These are phyloP conservation scores for Hypoxylon sp. DNA, from an alignment of 2,329 filamentous ascomycete species.

Conservation along the genomic window DNA sequence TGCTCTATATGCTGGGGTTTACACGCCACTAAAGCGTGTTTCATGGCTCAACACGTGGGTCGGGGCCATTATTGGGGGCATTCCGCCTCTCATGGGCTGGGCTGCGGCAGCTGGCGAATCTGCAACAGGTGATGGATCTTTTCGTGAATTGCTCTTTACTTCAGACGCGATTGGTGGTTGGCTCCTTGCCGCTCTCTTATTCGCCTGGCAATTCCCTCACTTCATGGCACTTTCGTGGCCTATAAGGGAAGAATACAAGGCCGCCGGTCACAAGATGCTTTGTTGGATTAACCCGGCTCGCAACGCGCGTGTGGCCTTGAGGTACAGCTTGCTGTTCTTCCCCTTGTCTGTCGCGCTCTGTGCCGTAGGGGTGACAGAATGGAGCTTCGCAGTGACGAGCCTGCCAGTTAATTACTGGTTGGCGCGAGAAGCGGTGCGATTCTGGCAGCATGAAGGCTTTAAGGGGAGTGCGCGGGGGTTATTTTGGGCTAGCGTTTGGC, in stretches of 20 bases:
- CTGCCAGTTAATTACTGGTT: constrained; percentile 90
- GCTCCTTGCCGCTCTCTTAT: constrained; percentile 86
- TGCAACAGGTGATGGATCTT: constrained; percentile 81
- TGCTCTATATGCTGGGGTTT: constrained; percentile 88
- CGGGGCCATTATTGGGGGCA: constrained; percentile 91
- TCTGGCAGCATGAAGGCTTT: constrained; percentile 84
- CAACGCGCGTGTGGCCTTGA: constrained; percentile 88
- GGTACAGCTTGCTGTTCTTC: constrained; percentile 88
- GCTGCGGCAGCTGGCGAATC: constrained; percentile 92
- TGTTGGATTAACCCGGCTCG: constrained; percentile 88
- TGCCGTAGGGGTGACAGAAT: constrained; percentile 85
- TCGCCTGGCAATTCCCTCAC: constrained; percentile 98
- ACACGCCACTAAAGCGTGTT: constrained; percentile 92
- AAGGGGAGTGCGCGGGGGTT: constrained; percentile 85
- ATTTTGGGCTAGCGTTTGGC: constrained; percentile 99
- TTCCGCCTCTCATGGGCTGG: constrained; percentile 98
- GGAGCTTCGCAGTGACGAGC: constrained; percentile 86
- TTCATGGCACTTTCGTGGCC: constrained; percentile 95
- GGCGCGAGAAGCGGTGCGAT: constrained; percentile 80
- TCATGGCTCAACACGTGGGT: constrained; percentile 94
- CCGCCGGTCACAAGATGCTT: constrained; percentile 79
- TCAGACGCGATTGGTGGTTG: constrained; percentile 82
- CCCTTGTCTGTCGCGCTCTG: constrained; percentile 88
- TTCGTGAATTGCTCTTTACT: constrained; percentile 82
- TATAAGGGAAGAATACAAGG: constrained; percentile 90